Evolutionary conservation across 192 early-diverging fungal species (phyloP).

Genomic region (Hyaloraphidium curvatum): DNA sequence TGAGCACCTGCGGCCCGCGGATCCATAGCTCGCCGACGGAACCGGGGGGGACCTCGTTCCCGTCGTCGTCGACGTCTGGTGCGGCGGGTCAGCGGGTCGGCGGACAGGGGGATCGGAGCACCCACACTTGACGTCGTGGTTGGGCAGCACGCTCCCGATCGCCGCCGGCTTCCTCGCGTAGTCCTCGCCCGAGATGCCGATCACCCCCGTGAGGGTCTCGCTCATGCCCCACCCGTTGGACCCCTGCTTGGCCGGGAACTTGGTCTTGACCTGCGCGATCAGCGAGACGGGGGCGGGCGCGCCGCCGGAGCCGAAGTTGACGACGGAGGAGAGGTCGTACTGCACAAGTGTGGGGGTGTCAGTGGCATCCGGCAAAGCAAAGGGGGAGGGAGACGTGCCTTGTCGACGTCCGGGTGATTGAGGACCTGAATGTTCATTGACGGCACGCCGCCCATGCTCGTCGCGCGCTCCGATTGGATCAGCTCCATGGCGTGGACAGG

Average conservation of each 20-base stretch:
- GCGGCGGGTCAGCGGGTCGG: too few species aligned
- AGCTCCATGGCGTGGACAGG: conserved; percentile 5
- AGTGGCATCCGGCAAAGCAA: too few species aligned
- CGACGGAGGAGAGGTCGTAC: conserved; percentile 6
- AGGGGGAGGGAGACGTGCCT: too few species aligned
- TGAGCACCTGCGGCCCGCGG: not conserved
- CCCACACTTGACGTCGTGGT: conserved; percentile 5
- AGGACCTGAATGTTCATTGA: conserved; percentile 8
- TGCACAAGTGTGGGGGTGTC: too few species aligned
- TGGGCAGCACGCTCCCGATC: not conserved
- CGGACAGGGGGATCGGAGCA: too few species aligned
- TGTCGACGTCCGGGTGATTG: conserved; percentile 8
- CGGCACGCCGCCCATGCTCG: conserved; percentile 8
- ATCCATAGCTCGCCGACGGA: not conserved
- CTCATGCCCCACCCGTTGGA: conserved; percentile 10
- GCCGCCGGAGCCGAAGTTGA: not conserved
- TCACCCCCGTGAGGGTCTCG: too few species aligned
- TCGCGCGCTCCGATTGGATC: conserved; percentile 9
- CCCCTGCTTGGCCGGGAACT: not conserved
- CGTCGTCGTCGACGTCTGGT: conserved; percentile 1
- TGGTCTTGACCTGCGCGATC: too few species aligned
- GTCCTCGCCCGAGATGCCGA: not conserved
- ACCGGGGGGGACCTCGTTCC: not conserved
- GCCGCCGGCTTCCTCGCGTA: conserved; percentile 5
- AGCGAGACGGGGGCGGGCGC: not conserved